Evolutionary conservation across 2,329 filamentous ascomycete genomes (phyloP).

Genomic region (Trichoderma cornu-damae): DNA sequence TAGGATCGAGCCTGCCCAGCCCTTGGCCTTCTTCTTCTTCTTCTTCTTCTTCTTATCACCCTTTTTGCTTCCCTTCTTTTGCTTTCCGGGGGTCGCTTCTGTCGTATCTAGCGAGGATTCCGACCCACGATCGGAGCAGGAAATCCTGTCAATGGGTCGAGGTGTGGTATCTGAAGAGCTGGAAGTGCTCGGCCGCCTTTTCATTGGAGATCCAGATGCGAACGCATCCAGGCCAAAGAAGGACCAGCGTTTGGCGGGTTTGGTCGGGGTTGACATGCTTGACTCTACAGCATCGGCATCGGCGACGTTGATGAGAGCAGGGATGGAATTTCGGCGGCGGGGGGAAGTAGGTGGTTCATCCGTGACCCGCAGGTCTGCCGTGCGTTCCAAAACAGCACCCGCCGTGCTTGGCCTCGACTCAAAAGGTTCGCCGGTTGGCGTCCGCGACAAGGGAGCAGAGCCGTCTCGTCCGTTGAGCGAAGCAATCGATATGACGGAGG

Average conservation of each 20-base stretch:
- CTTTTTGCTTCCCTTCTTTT: conserved; percentile 33
- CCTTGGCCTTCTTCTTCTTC: conserved; percentile 72
- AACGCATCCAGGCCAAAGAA: conserved; percentile 59
- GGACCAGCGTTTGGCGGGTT: conserved; percentile 54
- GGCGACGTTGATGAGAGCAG: conserved; percentile 44
- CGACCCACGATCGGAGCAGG: conserved; percentile 36
- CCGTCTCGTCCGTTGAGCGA: conserved; percentile 39
- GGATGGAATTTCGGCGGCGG: conserved; percentile 56
- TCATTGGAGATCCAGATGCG: conserved; percentile 42
- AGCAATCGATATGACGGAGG: conserved; percentile 64
- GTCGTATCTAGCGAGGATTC: conserved; percentile 27
- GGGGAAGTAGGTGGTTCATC: conserved; percentile 31
- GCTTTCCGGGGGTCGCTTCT: conserved; percentile 22
- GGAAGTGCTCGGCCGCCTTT: conserved; percentile 43
- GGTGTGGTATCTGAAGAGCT: conserved; percentile 40
- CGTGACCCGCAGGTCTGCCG: conserved; percentile 23
- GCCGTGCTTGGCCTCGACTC: conserved; percentile 63
- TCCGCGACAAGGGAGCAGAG: conserved; percentile 36
- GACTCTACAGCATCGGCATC: conserved; percentile 33
- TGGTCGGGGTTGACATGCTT: conserved; percentile 45
- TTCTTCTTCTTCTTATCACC: conserved; percentile 50
- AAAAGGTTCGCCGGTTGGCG: conserved; percentile 37
- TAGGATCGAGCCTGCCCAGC: conserved; percentile 64
- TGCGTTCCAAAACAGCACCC: conserved; percentile 60
- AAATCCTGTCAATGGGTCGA: conserved; percentile 27